These are phyloP conservation scores for Lodderomyces parapsilosis DNA, from an alignment of 1,139 yeast species.

Conservation along the genomic window DNA sequence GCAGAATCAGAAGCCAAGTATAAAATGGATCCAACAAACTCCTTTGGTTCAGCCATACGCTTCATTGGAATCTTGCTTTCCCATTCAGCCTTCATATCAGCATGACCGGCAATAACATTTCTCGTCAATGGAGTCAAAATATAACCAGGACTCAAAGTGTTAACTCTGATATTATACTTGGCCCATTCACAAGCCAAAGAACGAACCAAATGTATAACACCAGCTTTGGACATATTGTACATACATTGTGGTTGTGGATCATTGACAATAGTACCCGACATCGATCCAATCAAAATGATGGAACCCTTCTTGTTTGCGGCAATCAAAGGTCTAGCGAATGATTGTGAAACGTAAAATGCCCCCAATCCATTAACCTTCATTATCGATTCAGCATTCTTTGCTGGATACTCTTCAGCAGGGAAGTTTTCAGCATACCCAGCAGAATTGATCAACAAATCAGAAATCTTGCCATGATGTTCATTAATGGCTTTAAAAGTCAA, in stretches of 20 bases:
- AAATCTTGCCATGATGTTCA: slow-evolving; percentile 57
- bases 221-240: slow-evolving; percentile 54
- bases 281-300: slow-evolving; percentile 46
- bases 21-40: slow-evolving; percentile 46
- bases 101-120: slow-evolving; percentile 44
- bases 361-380: slow-evolving; percentile 76
- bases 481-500: slow-evolving; percentile 50
- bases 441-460: slow-evolving; percentile 67
- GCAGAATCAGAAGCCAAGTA: slow-evolving; percentile 49
- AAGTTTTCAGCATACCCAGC: slow-evolving; percentile 86
- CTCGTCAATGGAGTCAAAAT: slow-evolving; percentile 50
- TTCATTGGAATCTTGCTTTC: slow-evolving; percentile 48
- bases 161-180: slow-evolving; percentile 48
- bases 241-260: slow-evolving; percentile 52
- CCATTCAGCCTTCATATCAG: slow-evolving; percentile 50
- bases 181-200: slow-evolving; percentile 56
- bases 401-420: slow-evolving; percentile 77
- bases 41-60: slow-evolving; percentile 54
- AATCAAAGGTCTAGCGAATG: slow-evolving; percentile 67
- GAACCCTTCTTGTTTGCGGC: slow-evolving; percentile 53
- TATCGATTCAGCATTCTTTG: slow-evolving; percentile 64
- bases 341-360: slow-evolving; percentile 61
- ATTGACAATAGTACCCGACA: slow-evolving; percentile 51
- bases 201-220: slow-evolving; percentile 47
- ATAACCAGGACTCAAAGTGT: slow-evolving; percentile 49